A percentile compares a stretch with the other conserved stretches of the same genome.
These are phyloP conservation scores for Trypanosoma rangeli DNA, from an alignment of 208 protist genomes.

Conservation along the genomic window DNA sequence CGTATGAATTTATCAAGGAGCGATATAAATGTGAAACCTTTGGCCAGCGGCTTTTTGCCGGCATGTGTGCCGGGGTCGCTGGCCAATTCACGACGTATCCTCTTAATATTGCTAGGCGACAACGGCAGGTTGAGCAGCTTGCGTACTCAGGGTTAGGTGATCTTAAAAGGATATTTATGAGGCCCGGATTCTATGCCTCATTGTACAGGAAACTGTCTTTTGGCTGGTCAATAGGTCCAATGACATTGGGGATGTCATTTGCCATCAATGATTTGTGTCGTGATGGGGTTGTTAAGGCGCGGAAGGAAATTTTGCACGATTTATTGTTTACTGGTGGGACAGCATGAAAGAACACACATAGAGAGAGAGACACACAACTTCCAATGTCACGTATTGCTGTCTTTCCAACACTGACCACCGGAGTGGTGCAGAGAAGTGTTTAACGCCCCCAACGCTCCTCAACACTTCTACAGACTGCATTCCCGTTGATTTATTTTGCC, in stretches of 20 bases:
- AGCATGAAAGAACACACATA: no score
- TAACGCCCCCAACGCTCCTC: no score
- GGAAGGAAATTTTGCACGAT: constrained; percentile 68
- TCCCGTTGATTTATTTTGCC: no score
- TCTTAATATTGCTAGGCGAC: constrained; percentile 81
- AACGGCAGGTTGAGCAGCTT: constrained; percentile 72
- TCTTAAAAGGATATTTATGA: constrained; percentile 47
- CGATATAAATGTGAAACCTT: constrained; percentile 62
- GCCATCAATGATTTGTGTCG: constrained; percentile 77
- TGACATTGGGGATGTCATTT: constrained; percentile 83
- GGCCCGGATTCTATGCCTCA: constrained; percentile 42
- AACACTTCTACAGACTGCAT: no score
- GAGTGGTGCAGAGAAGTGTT: no score
- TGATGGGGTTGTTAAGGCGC: constrained; percentile 51
- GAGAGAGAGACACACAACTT: no score
- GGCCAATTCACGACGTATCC: constrained; percentile 88
- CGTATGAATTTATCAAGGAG: constrained; percentile 87
- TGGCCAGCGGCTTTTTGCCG: constrained; percentile 58
- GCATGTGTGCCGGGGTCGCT: constrained; percentile 64
- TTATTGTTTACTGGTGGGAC: constrained; percentile 34
- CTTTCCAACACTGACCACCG: no score
- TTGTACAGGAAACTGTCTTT: constrained; percentile 81
- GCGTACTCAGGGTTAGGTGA: constrained; percentile 43
- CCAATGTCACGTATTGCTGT: no score
- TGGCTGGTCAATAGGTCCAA: constrained; percentile 55